A percentile compares a stretch with the other conserved stretches of the same genome.
Conservation (phyloP, 2,329 filamentous ascomycete genomes). For the Knufia petricola region DNA sequence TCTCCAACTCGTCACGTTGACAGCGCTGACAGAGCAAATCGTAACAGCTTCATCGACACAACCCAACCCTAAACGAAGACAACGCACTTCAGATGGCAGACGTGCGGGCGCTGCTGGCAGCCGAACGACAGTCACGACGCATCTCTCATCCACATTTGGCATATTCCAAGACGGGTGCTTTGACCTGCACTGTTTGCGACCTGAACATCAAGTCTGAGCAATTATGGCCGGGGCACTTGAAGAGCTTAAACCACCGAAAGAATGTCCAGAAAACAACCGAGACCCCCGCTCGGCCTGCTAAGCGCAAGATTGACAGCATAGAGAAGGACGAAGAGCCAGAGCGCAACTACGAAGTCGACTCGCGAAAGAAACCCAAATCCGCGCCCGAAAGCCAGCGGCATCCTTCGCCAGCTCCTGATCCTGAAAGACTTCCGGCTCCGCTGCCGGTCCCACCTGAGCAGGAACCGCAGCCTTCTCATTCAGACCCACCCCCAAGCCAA, state of each 20-base stretch:
- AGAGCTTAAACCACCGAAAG: constrained; percentile 41
- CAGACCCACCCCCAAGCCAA: constrained; percentile 9
- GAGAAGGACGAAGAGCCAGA: constrained; percentile 25
- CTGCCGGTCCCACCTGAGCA: not conserved
- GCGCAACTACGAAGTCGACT: constrained; percentile 13
- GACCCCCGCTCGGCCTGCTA: constrained; percentile 36
- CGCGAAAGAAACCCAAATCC: constrained; percentile 19
- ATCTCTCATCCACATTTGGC: constrained; percentile 60
- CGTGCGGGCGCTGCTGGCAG: constrained; percentile 67
- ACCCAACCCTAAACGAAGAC: too few species aligned
- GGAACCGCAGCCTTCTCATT: not conserved
- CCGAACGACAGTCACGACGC: constrained; percentile 63
- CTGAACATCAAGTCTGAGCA: constrained; percentile 55
- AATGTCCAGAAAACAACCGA: constrained; percentile 28
- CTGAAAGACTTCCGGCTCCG: not conserved
- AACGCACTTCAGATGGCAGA: too few species aligned
- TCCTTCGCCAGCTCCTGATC: not conserved
- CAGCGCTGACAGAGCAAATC: not conserved
- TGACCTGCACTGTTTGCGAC: constrained; percentile 59
- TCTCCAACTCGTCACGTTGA: not conserved
- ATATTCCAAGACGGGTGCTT: constrained; percentile 58
- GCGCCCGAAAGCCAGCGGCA: not conserved
- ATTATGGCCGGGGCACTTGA: constrained; percentile 55
- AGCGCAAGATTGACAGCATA: constrained; percentile 43
- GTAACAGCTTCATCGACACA: not conserved